phyloP scores from a whole-genome alignment of 768 basidiomycete species.

The Hygrocybe coccinea region DNA sequence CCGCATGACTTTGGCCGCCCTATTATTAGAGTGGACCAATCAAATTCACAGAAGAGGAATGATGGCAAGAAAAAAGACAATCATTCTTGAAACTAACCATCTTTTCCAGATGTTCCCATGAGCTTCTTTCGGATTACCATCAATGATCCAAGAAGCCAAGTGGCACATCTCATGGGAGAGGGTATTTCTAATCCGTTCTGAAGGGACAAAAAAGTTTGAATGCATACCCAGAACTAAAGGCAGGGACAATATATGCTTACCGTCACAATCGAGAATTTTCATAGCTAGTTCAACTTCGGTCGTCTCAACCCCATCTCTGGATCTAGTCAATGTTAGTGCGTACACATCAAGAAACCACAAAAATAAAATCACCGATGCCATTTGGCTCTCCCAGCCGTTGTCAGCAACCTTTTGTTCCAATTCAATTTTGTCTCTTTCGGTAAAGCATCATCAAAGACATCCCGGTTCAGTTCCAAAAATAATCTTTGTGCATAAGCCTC shows the following conservation, averaged over 20 bases:
- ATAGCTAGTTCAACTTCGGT: slow-evolving; percentile 73
- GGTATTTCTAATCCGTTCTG: slow-evolving; percentile 78
- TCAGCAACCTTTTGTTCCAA: slow-evolving; percentile 63
- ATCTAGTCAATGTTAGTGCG: slow-evolving; percentile 4
- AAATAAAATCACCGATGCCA: slow-evolving; percentile 47
- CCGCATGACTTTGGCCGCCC: slow-evolving; percentile 70
- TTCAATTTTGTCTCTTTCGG: slow-evolving; percentile 52
- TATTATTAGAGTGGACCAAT: slow-evolving; percentile 19
- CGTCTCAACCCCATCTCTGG: slow-evolving; percentile 53
- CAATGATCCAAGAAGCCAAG: slow-evolving; percentile 80
- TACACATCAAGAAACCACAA: neutral
- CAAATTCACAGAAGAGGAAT: neutral
- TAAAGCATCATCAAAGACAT: slow-evolving; percentile 51
- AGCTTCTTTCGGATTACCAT: slow-evolving; percentile 60
- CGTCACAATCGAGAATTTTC: slow-evolving; percentile 75
- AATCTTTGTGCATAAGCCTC: slow-evolving; percentile 52
- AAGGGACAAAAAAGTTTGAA: neutral
- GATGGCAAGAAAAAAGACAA: neutral
- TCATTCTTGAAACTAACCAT: slow-evolving; percentile 46
- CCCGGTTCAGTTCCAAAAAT: slow-evolving; percentile 56
- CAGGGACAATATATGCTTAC: slow-evolving; percentile 33
- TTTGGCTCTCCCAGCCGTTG: slow-evolving; percentile 67
- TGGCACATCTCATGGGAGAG: slow-evolving; percentile 93
- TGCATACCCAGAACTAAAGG: neutral
- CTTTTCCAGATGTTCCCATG: slow-evolving; percentile 70